Evolutionary conservation across 768 basidiomycete species (phyloP), one percentile per base, ranked within the genome.

Genomic region (Termitomyces titanicus): DNA sequence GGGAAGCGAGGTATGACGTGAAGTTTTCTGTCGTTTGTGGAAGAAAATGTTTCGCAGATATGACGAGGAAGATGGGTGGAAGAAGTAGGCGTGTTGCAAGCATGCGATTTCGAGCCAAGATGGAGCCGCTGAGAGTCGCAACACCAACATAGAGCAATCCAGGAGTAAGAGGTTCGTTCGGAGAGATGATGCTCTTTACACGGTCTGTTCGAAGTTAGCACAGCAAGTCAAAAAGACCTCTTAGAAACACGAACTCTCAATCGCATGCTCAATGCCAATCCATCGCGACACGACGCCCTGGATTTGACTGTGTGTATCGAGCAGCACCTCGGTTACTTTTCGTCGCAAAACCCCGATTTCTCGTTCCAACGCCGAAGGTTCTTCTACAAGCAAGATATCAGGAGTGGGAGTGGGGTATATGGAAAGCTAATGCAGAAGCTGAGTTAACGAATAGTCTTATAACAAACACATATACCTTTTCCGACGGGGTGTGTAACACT

Each of bases 111-210:
- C 94, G 87, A 0, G 89, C 83, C 53, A 98, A 62, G 63, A 98
- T 87, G 54, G 94, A 94, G 1, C 90, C 92, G 3, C 90, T 88
- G 46, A 98, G 84, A 13, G 92, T 85, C 2, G 92, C 85, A 47
- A 98, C 81, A 47, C 93, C 92, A 44, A 92, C 88, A 74, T 96
- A 98, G 51, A 98, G 85, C 5, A 89, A 64, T n/a, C 90, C 92
- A 1, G 95, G 95, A 10, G 87, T 93, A 27, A 97, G 81, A 1
- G 86, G 76, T 72, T 98, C 96, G 51, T 88, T 78, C 0, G 85
- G 80, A 0, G 92, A 86, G 13, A 93, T 72, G 62, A 98, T 81
- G 6, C 87, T 81, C 69, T 94, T 94, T 31, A 98, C 75, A 59
- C 92, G 86, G 56, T 77, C 94, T 96, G 66, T 20, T 42, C 40